Evolutionary conservation across 2,329 filamentous ascomycete species (phyloP).

Genomic region (Dothidotthia symphoricarpi): DNA sequence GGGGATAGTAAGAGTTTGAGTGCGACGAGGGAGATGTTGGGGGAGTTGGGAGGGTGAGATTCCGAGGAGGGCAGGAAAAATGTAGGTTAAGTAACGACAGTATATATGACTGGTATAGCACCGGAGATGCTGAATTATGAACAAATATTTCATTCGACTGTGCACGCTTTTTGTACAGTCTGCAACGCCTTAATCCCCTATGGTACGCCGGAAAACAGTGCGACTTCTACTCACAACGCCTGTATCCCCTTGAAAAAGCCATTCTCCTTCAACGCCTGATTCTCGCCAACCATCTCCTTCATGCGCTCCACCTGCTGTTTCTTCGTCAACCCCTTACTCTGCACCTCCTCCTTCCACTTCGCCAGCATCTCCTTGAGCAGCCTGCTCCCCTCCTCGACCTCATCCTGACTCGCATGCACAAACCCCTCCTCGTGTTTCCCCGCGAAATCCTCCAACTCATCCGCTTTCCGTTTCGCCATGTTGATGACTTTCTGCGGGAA

Average conservation of each 20-base stretch:
- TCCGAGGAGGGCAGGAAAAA: too few relatives aligned
- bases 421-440: constrained; percentile 64
- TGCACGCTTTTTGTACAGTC: too few relatives aligned
- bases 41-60: constrained; percentile 33
- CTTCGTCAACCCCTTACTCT: constrained; percentile 55
- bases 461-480: constrained; percentile 98
- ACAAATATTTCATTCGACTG: too few relatives aligned
- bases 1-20: constrained; percentile 43
- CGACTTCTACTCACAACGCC: too few relatives aligned
- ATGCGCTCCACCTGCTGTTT: constrained; percentile 76
- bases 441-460: constrained; percentile 95
- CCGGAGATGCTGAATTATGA: too few relatives aligned
- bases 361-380: constrained; percentile 80
- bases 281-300: constrained; percentile 72
- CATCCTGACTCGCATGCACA: constrained; percentile 62
- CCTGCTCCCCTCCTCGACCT: constrained; percentile 84
- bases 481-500: constrained; percentile 97
- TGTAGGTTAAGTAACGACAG: too few relatives aligned
- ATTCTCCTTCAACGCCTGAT: constrained; percentile 63
- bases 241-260: constrained; percentile 65
- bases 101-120: too few relatives aligned
- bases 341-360: constrained; percentile 76
- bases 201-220: too few relatives aligned
- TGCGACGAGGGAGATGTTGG: constrained; percentile 48
- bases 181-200: too few relatives aligned